Evolutionary conservation across 345 rosid species (phyloP), one percentile per base, ranked within the genome.

Genomic region (Ceriops zippeliana): DNA sequence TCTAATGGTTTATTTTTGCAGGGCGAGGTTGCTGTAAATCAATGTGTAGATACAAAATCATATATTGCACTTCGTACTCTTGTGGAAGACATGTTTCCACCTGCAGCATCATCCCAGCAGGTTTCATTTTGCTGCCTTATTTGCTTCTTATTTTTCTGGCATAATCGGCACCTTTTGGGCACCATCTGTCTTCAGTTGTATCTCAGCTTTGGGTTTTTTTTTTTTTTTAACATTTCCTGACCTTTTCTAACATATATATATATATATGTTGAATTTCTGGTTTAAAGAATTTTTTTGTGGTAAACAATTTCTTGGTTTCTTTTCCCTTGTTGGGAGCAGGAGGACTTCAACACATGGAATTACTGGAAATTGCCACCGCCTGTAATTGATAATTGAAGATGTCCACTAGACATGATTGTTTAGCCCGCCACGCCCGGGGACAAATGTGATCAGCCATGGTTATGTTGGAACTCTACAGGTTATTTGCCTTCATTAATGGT

Each of bases 1-100:
- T 76, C 74, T 80, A 61, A 75, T 70, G 52, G 52, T 46, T 69
- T 46, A 59, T 56, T 27, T 65, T 64, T 83, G 65, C 90, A 95
- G 99, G 99, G 99, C 69, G 85, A 95, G 84, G 91, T 95, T 79
- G 96, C 87, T 67, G 92, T 89, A 26, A 84, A 88, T 62, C 90
- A 87, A 53, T 82, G 90, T n/a, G 78, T 90, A 52, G 89, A 88
- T 83, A 95, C 90, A 34, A 90, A 81, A 75, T 90, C 99, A 58
- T 95, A 95, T 70, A 77, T 82, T 57, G 85, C 96, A 30, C 86
- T 95, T 75, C 99, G 79, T 72, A 74, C 81, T 72, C 96, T 91
- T 75, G 99, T 95, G 74, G 82, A 91, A 72, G 83, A 83, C 83
- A 89, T 95, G 92, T 95, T 95, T 74, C 99, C 99, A 4, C 79